A percentile compares a stretch with the other conserved stretches of the same genome.
Conservation (phyloP, 1,284 basidiomycete genomes). For the Cryptococcus hybrid region DNA sequence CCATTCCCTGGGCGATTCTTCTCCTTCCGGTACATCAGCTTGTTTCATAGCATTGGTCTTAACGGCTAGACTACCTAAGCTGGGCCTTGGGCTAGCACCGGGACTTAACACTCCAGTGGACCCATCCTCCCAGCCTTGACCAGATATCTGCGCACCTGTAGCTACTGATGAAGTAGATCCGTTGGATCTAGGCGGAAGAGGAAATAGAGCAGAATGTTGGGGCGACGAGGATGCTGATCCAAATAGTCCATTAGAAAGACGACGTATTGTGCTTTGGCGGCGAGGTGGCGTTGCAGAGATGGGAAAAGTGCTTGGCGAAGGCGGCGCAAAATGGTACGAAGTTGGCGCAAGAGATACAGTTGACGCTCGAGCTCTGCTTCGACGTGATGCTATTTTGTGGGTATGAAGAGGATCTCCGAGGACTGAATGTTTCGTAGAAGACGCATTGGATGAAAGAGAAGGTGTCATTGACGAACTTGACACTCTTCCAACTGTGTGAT, state of each 20-base stretch:
- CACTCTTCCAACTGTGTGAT: conserved; percentile 18
- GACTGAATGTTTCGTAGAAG: conserved; percentile 4
- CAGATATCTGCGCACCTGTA: conserved; percentile 4
- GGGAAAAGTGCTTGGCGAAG: conserved; percentile 28
- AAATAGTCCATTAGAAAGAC: conserved; percentile 37
- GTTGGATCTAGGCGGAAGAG: conserved; percentile 37
- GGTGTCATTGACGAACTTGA: conserved; percentile 29
- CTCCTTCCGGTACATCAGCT: conserved; percentile 37
- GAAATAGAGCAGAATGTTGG: conserved; percentile 29
- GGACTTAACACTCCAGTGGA: conserved; percentile 15
- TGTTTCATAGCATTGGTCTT: conserved; percentile 14
- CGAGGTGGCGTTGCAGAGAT: conserved; percentile 36
- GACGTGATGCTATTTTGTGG: neutral
- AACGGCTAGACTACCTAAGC: conserved; percentile 20
- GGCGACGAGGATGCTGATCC: conserved; percentile 30
- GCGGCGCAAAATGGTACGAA: conserved; percentile 17
- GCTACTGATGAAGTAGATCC: conserved; percentile 26
- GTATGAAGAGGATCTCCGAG: conserved; percentile 1
- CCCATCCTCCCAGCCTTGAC: conserved; percentile 14
- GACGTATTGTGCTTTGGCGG: conserved; percentile 33
- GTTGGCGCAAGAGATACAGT: conserved; percentile 32
- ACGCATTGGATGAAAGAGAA: conserved; percentile 12
- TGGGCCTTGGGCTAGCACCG: conserved; percentile 28
- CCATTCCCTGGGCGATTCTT: conserved; percentile 70
- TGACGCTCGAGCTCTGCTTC: conserved; percentile 26